phyloP scores from a whole-genome alignment of 768 basidiomycete species.

The Hericium coralloides region DNA sequence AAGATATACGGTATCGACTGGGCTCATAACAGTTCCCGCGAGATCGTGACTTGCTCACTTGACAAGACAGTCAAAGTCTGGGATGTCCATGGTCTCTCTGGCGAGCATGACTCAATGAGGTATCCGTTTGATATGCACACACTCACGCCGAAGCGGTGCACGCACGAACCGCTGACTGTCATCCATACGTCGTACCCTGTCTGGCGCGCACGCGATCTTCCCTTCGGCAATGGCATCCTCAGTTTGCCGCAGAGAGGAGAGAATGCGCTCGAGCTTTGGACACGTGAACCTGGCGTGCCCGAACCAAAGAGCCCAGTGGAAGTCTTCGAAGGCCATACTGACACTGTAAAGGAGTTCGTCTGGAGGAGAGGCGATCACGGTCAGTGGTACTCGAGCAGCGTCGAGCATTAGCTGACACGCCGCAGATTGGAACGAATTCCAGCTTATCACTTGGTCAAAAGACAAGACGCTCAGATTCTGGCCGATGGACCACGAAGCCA shows the following conservation, averaged over 20 bases:
- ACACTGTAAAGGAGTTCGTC: slow-evolving; percentile 96
- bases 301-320: slow-evolving; percentile 46
- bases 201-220: slow-evolving; percentile 87
- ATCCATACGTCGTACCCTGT: slow-evolving; percentile 83
- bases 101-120: neutral
- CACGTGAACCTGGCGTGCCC: slow-evolving; percentile 21
- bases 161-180: slow-evolving; percentile 33
- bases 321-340: slow-evolving; percentile 79
- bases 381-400: slow-evolving; percentile 17
- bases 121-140: slow-evolving; percentile 4
- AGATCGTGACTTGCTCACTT: slow-evolving; percentile 89
- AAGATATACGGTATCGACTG: slow-evolving; percentile 99
- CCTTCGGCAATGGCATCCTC: slow-evolving; percentile 85
- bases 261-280: slow-evolving; percentile 80
- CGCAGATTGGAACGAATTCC: slow-evolving; percentile 40
- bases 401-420: neutral
- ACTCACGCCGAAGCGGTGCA: slow-evolving; percentile 6
- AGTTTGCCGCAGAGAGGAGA: slow-evolving; percentile 85
- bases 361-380: slow-evolving; percentile 72
- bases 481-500: slow-evolving; percentile 67
- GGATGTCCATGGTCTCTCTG: slow-evolving; percentile 39
- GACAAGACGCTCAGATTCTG: slow-evolving; percentile 88
- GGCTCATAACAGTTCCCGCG: slow-evolving; percentile 65
- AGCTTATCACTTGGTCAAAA: slow-evolving; percentile 76
- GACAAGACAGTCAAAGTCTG: slow-evolving; percentile 91